phyloP scores from a whole-genome alignment of 192 early-diverging fungal species.

The Coemansia sp. region DNA sequence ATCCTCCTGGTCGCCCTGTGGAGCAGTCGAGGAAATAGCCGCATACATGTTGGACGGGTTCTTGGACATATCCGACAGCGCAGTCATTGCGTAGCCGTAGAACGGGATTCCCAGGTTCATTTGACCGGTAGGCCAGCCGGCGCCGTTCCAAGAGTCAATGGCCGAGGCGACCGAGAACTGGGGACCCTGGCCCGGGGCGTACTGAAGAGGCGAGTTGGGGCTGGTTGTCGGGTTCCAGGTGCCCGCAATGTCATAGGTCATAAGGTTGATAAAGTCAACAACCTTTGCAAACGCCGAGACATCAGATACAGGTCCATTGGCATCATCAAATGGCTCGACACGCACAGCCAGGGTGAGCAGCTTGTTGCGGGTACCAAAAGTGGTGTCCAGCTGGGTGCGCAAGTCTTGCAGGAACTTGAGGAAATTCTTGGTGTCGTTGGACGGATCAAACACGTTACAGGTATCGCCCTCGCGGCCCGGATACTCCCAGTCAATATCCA shows the following conservation, averaged over 20 bases:
- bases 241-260: slow-evolving; percentile 60
- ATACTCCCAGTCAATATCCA: too few relatives aligned
- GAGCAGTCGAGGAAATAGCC: slow-evolving; percentile 10
- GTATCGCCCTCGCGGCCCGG: slow-evolving; percentile 54
- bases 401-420: slow-evolving; percentile 56
- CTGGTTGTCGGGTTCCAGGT: slow-evolving; percentile 52
- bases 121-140: slow-evolving; percentile 54
- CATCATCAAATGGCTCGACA: slow-evolving; percentile 56
- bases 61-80: slow-evolving; percentile 4
- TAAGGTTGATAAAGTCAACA: slow-evolving; percentile 61
- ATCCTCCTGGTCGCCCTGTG: slow-evolving; percentile 54
- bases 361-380: slow-evolving; percentile 41
- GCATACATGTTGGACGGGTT: slow-evolving; percentile 14
- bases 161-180: slow-evolving; percentile 34
- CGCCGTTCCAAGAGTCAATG: slow-evolving; percentile 48
- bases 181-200: slow-evolving; percentile 1
- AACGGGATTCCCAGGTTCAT: slow-evolving; percentile 56
- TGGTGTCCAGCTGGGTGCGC: slow-evolving; percentile 46
- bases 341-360: too few relatives aligned
- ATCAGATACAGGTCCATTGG: slow-evolving; percentile 46
- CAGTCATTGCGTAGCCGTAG: slow-evolving; percentile 50
- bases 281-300: slow-evolving; percentile 55
- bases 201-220: slow-evolving; percentile 55
- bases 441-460: slow-evolving; percentile 51
- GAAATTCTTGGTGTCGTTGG: slow-evolving; percentile 61